These are phyloP conservation scores for Caryopteris hybrid DNA, from an alignment of 305 asterid species.

Conservation along the genomic window DNA sequence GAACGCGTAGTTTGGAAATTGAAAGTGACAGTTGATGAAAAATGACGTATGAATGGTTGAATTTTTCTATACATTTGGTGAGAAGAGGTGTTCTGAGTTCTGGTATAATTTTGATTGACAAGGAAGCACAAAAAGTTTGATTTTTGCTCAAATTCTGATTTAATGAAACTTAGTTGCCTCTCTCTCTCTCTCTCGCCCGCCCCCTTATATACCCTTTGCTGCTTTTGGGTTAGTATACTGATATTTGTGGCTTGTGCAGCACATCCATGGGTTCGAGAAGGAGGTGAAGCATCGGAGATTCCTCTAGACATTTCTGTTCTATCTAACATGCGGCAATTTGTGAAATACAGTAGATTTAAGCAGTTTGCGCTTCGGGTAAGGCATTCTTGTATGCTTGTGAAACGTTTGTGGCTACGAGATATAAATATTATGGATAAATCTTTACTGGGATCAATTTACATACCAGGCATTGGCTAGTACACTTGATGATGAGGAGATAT, in stretches of 20 bases:
- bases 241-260: constrained; percentile 50
- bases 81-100: too few species aligned
- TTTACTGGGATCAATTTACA: neutral
- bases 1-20: neutral
- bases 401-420: neutral
- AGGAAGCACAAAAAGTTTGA: too few species aligned
- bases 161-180: too few species aligned
- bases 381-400: constrained; percentile 6
- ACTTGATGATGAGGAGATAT: constrained; percentile 80
- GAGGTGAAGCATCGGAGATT: constrained; percentile 97
- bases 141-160: too few species aligned
- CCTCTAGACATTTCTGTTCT: constrained; percentile 95
- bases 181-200: too few species aligned
- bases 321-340: constrained; percentile 90
- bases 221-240: neutral
- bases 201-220: neutral
- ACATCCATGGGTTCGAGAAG: constrained; percentile 98
- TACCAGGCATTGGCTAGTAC: constrained; percentile 93
- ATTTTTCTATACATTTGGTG: too few species aligned
- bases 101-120: too few species aligned
- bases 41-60: too few species aligned
- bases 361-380: constrained; percentile 96
- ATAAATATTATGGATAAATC: neutral
- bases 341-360: constrained; percentile 77
- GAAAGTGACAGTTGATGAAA: too few species aligned